phyloP scores from a whole-genome alignment of 192 early-diverging fungal genomes.

The Coemansia sp. region DNA sequence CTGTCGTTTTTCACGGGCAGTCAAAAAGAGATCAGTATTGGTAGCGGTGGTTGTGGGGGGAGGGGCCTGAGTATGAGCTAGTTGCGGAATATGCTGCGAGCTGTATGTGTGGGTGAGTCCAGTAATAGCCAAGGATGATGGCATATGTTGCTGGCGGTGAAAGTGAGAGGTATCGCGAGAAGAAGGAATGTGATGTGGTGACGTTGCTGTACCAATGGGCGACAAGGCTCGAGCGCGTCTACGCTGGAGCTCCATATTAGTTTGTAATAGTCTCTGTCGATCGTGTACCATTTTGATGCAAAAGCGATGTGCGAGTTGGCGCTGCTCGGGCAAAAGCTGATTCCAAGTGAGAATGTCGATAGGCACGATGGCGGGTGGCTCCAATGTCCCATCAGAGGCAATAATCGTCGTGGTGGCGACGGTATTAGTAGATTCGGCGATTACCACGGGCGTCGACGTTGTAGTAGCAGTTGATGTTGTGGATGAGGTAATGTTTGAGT shows the following conservation, averaged over 20 bases:
- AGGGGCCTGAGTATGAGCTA: not conserved
- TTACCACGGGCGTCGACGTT: not conserved
- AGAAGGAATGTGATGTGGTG: not conserved
- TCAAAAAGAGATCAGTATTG: constrained; percentile 19
- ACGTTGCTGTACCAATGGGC: not conserved
- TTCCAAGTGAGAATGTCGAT: constrained; percentile 53
- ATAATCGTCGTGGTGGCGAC: not conserved
- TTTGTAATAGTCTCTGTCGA: constrained; percentile 6
- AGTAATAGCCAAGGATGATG: constrained; percentile 9
- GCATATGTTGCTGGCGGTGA: constrained; percentile 16
- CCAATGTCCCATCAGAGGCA: constrained; percentile 15
- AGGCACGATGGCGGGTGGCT: constrained; percentile 41
- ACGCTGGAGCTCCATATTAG: constrained; percentile 5
- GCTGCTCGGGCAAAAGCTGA: constrained; percentile 48
- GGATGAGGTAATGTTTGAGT: not conserved
- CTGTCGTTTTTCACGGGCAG: constrained; percentile 36
- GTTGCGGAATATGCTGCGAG: not conserved
- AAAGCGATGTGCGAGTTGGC: constrained; percentile 40
- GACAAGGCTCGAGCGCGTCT: not conserved
- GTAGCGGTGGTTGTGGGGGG: not conserved
- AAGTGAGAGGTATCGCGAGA: constrained; percentile 3
- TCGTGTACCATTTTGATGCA: constrained; percentile 48
- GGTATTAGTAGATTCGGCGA: not conserved
- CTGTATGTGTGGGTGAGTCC: not conserved
- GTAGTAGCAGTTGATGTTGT: not conserved